Percentiles rank a stretch among this genome's conserved stretches.
These are phyloP conservation scores for Chondrus crispus DNA, from an alignment of 23 red algal species.

Conservation along the genomic window DNA sequence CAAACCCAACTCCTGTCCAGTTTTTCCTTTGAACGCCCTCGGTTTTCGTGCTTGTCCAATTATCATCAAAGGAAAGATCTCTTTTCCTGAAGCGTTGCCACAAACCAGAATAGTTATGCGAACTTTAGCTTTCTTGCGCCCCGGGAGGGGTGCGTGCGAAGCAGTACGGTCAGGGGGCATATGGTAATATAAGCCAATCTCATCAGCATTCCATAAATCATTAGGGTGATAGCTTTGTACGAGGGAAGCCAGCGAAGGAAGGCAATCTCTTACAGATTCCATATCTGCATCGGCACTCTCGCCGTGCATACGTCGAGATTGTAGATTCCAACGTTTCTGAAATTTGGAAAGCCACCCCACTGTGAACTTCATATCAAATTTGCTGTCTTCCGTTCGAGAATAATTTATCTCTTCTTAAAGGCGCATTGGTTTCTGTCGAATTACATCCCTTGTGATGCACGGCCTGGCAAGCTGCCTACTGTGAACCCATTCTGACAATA, in stretches of 20 bases:
- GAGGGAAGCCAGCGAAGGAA: neutral
- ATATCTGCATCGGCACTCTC: neutral
- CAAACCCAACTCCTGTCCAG: neutral
- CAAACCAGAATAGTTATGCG: neutral
- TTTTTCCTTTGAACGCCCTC: neutral
- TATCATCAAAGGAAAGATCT: neutral
- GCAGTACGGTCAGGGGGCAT: neutral
- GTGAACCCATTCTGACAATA: too few species aligned
- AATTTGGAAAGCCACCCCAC: neutral
- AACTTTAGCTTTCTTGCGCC: neutral
- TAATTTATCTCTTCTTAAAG: neutral
- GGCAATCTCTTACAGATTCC: neutral
- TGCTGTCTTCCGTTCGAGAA: neutral
- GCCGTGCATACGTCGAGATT: neutral
- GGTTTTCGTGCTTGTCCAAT: neutral
- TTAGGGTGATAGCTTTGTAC: neutral
- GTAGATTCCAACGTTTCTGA: neutral
- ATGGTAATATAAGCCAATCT: neutral
- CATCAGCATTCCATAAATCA: neutral
- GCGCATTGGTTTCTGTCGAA: neutral
- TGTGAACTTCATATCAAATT: neutral
- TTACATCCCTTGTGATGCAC: conserved; percentile 11
- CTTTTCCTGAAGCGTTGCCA: neutral
- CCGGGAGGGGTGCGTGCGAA: neutral
- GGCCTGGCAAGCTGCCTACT: too few species aligned